These are phyloP conservation scores for Hyphopichia burtonii DNA, from an alignment of 1,139 yeast genomes.

Conservation along the genomic window DNA sequence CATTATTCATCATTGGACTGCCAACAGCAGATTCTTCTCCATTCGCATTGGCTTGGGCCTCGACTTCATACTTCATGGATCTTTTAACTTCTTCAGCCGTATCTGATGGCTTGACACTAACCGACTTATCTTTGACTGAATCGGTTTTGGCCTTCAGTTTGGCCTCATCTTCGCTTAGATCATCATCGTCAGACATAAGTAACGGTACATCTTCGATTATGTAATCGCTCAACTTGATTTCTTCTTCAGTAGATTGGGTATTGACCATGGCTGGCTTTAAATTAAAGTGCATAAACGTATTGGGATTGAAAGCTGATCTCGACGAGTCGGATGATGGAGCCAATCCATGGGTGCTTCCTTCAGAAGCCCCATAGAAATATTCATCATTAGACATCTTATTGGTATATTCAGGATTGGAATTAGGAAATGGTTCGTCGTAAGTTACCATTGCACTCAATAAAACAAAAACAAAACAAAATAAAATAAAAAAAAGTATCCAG, in stretches of 20 bases:
- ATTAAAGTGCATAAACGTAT: constrained; percentile 5
- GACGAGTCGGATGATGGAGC: background rate
- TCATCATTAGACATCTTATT: background rate
- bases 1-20: background rate
- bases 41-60: background rate
- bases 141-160: background rate
- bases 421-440: background rate
- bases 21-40: background rate
- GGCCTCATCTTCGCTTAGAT: constrained; percentile 24
- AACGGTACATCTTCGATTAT: constrained; percentile 24
- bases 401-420: background rate
- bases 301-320: constrained; percentile 5
- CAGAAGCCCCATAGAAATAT: background rate
- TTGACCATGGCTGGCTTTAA: background rate
- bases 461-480: too few relatives aligned
- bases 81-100: constrained; percentile 17
- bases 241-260: background rate
- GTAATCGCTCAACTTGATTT: constrained; percentile 6
- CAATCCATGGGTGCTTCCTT: background rate
- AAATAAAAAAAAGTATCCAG: too few relatives aligned
- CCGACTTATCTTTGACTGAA: background rate
- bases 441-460: background rate
- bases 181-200: constrained; percentile 31
- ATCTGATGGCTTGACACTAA: constrained; percentile 5
- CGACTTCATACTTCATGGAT: constrained; percentile 11